Base-by-base conservation (phyloP, 495 filamentous ascomycete genomes). In the Aspergillus conjunctus region DNA sequence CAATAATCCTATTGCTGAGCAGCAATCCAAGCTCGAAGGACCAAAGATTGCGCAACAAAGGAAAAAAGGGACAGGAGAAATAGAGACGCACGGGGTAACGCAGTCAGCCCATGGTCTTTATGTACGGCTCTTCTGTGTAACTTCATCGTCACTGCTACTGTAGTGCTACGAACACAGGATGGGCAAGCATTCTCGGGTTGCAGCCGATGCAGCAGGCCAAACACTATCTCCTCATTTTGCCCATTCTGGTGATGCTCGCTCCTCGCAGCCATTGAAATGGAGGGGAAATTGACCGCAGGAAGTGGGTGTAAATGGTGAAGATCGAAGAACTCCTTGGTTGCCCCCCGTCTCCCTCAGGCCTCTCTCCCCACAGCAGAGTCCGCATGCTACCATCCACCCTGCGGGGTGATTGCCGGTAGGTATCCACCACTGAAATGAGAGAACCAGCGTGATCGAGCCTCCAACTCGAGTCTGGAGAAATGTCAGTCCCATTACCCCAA, bases 341-440 rank as follows among this genome's bases (percentile, higher is more conserved):
- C n/a, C n/a, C 55, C 54, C 62, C 48, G 54, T 55, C 37, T 45
- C 8, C 20, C 17, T 20, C n/a, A 22, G 44, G 18, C 17, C 44
- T 48, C 55, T 48, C 55, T 26, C 26, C 26, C 26, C 45, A 26
- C 56, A 34, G 14, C 31, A 58, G 33, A 30, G 17, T 12, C 12
- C 6, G 14, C 18, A 30, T 37, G 17, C 8, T 18, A 50, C 22
- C 39, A 54, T 45, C 34, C 59, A 56, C 7, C 44, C 44, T 45
- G 41, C 30, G 64, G 56, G 21, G 58, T 53, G 59, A 59, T 66
- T 33, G 50, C 34, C 59, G 45, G 51, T 43, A 32, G 51, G 45
- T 55, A 48, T 51, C 58, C 54, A 56, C 59, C 59, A 61, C 30
- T 61, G 21, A 49, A 5, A 57, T 39, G 17, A 15, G 39, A 33